Evolutionary conservation across 2,329 filamentous ascomycete genomes (phyloP).

Genomic region (Aspergillus candidus): DNA sequence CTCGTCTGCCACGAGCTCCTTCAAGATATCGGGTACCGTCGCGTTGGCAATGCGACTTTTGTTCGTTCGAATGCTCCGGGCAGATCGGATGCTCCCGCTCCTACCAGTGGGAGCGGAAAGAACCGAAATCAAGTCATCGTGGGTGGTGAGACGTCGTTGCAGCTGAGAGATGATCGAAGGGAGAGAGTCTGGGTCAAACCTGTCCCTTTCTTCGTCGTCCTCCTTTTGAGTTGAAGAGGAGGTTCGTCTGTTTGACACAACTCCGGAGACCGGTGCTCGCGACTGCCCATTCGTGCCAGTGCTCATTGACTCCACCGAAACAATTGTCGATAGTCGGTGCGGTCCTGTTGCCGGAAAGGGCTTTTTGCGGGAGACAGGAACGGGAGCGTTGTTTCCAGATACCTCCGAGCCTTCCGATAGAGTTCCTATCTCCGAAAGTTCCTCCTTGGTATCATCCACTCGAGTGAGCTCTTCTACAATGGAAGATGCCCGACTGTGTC

Average conservation of each 20-base stretch:
- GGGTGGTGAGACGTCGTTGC: slow-evolving; percentile 76
- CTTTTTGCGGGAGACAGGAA: slow-evolving; percentile 38
- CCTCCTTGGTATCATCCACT: slow-evolving; percentile 22
- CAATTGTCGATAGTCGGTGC: slow-evolving; percentile 53
- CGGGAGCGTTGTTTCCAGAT: slow-evolving; percentile 32
- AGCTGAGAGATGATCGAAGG: slow-evolving; percentile 46
- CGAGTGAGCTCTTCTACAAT: slow-evolving; percentile 4
- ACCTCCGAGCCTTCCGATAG: slow-evolving; percentile 35
- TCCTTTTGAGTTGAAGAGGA: slow-evolving; percentile 11
- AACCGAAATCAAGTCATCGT: slow-evolving; percentile 90
- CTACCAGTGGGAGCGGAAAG: slow-evolving; percentile 62
- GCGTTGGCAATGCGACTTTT: slow-evolving; percentile 61
- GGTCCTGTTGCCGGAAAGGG: slow-evolving; percentile 49
- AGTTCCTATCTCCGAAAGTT: slow-evolving; percentile 22
- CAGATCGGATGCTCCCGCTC: slow-evolving; percentile 65
- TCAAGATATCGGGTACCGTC: slow-evolving; percentile 68
- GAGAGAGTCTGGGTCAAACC: slow-evolving; percentile 40
- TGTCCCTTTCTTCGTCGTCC: slow-evolving; percentile 39
- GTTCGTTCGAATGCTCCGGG: slow-evolving; percentile 70
- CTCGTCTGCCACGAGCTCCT: slow-evolving; percentile 77
- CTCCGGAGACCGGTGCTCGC: slow-evolving; percentile 10
- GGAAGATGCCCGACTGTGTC: slow-evolving; percentile 12
- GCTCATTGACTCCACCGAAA: slow-evolving; percentile 50
- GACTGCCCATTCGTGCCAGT: slow-evolving; percentile 21
- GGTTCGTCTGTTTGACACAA: slow-evolving; percentile 21